Base-by-base conservation (phyloP, 1,139 yeast genomes). In the Meyerozyma carpophila region DNA sequence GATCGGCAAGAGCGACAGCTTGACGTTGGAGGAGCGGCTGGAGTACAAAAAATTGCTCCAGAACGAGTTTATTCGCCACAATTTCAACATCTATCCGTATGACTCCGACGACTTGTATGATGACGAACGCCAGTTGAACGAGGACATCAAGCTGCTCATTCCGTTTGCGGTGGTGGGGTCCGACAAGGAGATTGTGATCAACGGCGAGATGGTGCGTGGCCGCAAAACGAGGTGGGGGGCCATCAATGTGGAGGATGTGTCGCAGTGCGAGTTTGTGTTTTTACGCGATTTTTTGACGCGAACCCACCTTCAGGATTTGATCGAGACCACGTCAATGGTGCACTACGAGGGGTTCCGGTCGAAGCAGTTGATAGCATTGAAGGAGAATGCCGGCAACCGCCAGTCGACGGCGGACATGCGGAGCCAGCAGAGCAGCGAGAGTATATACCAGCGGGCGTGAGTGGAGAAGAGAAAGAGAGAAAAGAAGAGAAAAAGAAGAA, bases 121-220 rank as follows among this genome's bases (percentile, higher is more conserved):
- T 31, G 96, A 88, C 54, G 93, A 85, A 61, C 79, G 81, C 56
- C 95, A 86, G 58, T 74, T 84, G 56, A 85, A 85, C 58, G 79
- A 77, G 54, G 88, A 85, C 55, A 84, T 85, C 56, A 80, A 84
- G 73, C 87, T 84, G 42, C 79, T 80, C 59, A 79, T 91, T 53
- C 98, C 98, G 27, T 93, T 93, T 70, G 98, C 98, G 1, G 81
- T 93, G 41, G 90, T 91, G 44, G 98, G 98, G 37, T 84, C 96
- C n/a, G 95, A 90, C 61, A 77, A 74, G 48, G 85, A 84, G 54
- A 79, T 87, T 49, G 77, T 82, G 46, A 69, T 82, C 46, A 79
- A 81, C 53, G 97, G 96, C 40, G 87, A 84, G 58, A 68, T 77
- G 27, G 87, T 89, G 36, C 84, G 94, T 57, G 97, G 96, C 41